A percentile compares a stretch with the other conserved stretches of the same genome.
phyloP scores from a whole-genome alignment of 1,284 basidiomycete species.

The Apiotrichum siamense region DNA sequence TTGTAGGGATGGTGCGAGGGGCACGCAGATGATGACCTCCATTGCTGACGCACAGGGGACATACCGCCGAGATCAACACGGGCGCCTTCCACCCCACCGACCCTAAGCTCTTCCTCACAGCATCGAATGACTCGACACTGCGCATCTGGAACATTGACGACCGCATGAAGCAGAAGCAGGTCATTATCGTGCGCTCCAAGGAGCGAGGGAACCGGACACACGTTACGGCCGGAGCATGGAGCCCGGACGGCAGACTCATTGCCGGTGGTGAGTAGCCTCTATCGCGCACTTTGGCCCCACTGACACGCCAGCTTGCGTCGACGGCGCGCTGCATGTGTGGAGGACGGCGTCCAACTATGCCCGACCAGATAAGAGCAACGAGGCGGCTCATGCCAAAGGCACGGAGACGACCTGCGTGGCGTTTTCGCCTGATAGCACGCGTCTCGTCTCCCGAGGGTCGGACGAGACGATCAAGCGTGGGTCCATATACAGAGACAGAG shows the following conservation, averaged over 20 bases:
- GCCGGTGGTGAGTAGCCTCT: conserved; percentile 65
- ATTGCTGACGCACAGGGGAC: conserved; percentile 59
- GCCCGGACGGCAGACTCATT: conserved; percentile 74
- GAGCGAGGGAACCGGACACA: conserved; percentile 92
- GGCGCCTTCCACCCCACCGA: conserved; percentile 89
- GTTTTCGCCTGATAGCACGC: conserved; percentile 76
- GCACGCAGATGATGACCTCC: too few relatives aligned
- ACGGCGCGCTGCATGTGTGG: conserved; percentile 92
- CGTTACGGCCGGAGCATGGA: conserved; percentile 79
- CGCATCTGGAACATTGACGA: conserved; percentile 91
- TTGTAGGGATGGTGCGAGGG: too few relatives aligned
- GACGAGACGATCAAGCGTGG: conserved; percentile 91
- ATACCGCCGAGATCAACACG: conserved; percentile 85
- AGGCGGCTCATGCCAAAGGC: conserved; percentile 75
- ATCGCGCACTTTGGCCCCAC: conserved; percentile 1
- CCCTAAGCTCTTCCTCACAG: conserved; percentile 75
- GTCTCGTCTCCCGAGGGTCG: conserved; percentile 76
- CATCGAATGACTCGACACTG: conserved; percentile 90
- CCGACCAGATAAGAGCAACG: conserved; percentile 74
- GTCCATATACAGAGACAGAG: conserved; percentile 40
- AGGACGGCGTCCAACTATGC: conserved; percentile 84
- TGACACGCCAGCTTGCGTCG: conserved; percentile 63
- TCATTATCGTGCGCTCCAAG: conserved; percentile 94
- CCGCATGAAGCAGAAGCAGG: conserved; percentile 80
- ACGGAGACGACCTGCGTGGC: conserved; percentile 76